Evolutionary conservation across 83 land plant genomes (phyloP).

Genomic region (Isoetes engelmannii): DNA sequence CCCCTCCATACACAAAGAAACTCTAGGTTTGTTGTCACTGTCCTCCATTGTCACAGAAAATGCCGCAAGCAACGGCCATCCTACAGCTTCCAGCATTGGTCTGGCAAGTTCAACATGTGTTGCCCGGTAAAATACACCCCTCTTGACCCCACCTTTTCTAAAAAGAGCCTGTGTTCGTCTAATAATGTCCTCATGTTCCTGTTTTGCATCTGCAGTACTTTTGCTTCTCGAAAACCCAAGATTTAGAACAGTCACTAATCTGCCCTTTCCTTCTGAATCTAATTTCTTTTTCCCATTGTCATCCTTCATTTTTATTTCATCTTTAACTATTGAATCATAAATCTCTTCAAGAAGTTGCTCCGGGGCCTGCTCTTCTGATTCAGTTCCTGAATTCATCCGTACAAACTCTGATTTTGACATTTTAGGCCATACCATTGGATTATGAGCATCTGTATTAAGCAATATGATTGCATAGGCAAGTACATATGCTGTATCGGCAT

Average conservation of each 20-base stretch:
- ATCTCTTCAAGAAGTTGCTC: slow-evolving; percentile 76
- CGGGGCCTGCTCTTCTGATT: slow-evolving; percentile 71
- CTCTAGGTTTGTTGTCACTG: slow-evolving; percentile 69
- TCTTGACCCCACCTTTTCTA: slow-evolving; percentile 55
- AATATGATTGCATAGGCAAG: slow-evolving; percentile 99
- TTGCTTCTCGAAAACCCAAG: slow-evolving; percentile 63
- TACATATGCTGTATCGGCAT: slow-evolving; percentile 94
- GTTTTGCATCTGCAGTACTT: slow-evolving; percentile 50
- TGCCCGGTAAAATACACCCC: slow-evolving; percentile 71
- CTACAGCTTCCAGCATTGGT: slow-evolving; percentile 96
- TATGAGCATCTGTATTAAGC: slow-evolving; percentile 98
- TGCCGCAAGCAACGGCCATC: slow-evolving; percentile 93
- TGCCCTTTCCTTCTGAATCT: slow-evolving; percentile 54
- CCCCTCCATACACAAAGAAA: slow-evolving; percentile 82
- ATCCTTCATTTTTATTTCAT: slow-evolving; percentile 88
- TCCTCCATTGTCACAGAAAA: slow-evolving; percentile 93
- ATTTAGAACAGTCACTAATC: slow-evolving; percentile 71
- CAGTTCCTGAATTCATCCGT: slow-evolving; percentile 58
- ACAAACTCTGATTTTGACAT: slow-evolving; percentile 88
- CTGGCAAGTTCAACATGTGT: slow-evolving; percentile 66
- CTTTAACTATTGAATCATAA: slow-evolving; percentile 88
- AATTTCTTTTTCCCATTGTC: slow-evolving; percentile 40
- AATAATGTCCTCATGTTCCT: slow-evolving; percentile 73
- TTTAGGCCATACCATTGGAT: slow-evolving; percentile 94
- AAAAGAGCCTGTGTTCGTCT: slow-evolving; percentile 69